Conservation (phyloP, 257 asterid species). For the Nicotiana noctiflora region DNA sequence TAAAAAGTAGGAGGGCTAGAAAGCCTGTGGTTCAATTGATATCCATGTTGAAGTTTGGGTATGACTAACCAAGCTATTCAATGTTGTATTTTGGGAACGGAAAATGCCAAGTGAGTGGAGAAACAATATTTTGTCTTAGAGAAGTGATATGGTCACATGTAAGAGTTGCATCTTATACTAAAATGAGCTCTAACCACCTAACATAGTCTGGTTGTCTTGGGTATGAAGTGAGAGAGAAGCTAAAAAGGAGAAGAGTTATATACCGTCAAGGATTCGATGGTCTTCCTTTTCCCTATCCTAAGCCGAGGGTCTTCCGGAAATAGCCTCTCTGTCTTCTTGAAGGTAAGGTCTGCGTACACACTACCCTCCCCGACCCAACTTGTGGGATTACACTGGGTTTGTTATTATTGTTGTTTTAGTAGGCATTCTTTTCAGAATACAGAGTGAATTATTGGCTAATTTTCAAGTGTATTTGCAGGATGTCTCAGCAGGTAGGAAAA, state of each 20-base stretch:
- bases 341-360: too few species aligned
- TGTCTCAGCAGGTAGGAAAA: slow-evolving; percentile 65
- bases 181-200: neutral
- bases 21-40: neutral
- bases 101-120: neutral
- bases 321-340: too few species aligned
- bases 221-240: neutral
- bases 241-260: neutral
- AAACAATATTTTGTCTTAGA: neutral
- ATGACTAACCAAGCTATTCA: neutral
- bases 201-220: neutral
- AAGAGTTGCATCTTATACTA: neutral
- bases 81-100: neutral
- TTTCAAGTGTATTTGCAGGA: slow-evolving; percentile 46
- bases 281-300: too few species aligned
- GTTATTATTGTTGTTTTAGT: neutral
- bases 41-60: neutral
- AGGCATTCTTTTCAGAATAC: neutral
- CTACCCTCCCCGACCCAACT: too few species aligned
- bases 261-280: neutral
- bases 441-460: neutral
- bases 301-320: too few species aligned
- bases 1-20: neutral
- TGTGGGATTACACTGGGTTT: too few species aligned
- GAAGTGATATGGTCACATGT: neutral